These are phyloP conservation scores for Mycena sanguinolenta DNA, from an alignment of 768 basidiomycete genomes.

Conservation along the genomic window DNA sequence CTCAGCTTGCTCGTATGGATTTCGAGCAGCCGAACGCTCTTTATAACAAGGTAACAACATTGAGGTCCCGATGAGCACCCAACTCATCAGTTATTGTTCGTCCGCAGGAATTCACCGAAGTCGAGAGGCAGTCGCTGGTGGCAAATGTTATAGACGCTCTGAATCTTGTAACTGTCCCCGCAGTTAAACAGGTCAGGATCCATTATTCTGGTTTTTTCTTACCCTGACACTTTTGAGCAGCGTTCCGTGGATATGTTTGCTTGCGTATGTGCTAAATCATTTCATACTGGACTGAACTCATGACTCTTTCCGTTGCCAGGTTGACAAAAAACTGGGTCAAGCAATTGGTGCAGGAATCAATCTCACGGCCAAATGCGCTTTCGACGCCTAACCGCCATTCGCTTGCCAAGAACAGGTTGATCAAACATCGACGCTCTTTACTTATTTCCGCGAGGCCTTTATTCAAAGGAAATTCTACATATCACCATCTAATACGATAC, in stretches of 20 bases:
- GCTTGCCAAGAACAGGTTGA: too few relatives aligned
- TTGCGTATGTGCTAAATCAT: constrained; percentile 20
- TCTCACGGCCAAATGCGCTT: background rate
- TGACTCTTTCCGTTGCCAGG: background rate
- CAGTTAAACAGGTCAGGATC: constrained; percentile 31
- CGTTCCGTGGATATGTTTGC: constrained; percentile 37
- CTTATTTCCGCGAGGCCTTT: too few relatives aligned
- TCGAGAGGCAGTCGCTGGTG: constrained; percentile 27
- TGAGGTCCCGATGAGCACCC: too few relatives aligned
- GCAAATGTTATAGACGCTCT: constrained; percentile 30
- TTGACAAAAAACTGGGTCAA: constrained; percentile 16
- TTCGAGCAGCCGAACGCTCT: constrained; percentile 33
- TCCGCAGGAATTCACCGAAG: constrained; percentile 31
- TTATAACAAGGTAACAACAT: constrained; percentile 23
- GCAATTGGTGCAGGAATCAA: constrained; percentile 25
- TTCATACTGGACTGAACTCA: too few relatives aligned
- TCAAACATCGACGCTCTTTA: too few relatives aligned
- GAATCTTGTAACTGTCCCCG: constrained; percentile 8
- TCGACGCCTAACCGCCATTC: background rate
- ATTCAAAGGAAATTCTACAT: too few relatives aligned
- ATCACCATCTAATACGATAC: too few relatives aligned
- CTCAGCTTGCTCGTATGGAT: constrained; percentile 25
- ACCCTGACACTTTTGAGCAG: background rate
- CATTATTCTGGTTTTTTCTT: background rate
- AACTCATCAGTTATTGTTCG: background rate